Conservation (phyloP, 768 basidiomycete species). For the Amanita exitialis region DNA sequence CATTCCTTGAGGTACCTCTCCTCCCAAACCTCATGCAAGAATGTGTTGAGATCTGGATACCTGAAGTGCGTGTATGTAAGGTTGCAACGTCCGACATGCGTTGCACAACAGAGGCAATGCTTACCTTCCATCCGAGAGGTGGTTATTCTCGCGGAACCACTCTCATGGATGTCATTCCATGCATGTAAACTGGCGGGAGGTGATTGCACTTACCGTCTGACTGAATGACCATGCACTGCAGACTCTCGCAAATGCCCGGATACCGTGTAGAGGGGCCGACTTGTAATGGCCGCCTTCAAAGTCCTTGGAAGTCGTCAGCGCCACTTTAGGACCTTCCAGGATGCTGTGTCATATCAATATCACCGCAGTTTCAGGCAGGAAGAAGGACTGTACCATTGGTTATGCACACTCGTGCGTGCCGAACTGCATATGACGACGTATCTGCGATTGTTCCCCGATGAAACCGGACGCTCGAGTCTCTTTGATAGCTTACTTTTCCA, state of each 20-base stretch:
- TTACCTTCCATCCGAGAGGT: constrained; percentile 31
- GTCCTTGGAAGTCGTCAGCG: constrained; percentile 42
- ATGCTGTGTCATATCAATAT: constrained; percentile 25
- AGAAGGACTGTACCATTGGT: constrained; percentile 31
- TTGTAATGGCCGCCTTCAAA: constrained; percentile 46
- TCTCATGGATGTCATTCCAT: constrained; percentile 11
- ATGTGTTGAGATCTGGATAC: constrained; percentile 37
- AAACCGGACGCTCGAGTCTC: background rate
- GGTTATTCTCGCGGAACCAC: constrained; percentile 45
- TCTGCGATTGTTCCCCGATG: background rate
- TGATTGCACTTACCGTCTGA: constrained; percentile 29
- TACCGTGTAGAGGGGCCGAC: constrained; percentile 31
- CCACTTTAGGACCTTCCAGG: constrained; percentile 49
- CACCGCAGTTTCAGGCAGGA: background rate
- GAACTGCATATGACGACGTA: too few relatives aligned
- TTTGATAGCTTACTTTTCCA: constrained; percentile 28
- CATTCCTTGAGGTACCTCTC: constrained; percentile 27
- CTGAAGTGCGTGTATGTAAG: constrained; percentile 13
- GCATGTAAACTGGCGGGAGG: background rate
- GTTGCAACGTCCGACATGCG: background rate
- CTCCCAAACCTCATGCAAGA: constrained; percentile 46
- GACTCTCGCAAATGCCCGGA: constrained; percentile 45
- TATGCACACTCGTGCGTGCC: constrained; percentile 16
- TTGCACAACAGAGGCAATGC: constrained; percentile 4
- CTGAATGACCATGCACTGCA: constrained; percentile 54